Evolutionary conservation across 257 asterid genomes (phyloP).

Genomic region (Forsythia suspensa): DNA sequence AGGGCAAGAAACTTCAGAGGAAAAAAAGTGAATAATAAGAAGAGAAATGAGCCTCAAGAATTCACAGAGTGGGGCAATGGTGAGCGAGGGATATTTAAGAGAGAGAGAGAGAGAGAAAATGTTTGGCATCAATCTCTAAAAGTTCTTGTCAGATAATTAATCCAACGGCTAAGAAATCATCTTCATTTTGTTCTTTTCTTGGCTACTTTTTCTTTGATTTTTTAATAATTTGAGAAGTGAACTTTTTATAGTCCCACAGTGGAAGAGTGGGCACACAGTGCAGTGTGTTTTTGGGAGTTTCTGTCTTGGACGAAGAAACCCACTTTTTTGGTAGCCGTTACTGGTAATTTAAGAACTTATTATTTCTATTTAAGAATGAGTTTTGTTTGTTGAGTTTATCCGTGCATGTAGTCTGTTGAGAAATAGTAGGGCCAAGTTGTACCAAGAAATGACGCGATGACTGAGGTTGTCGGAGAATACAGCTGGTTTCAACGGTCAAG

Average conservation of each 20-base stretch:
- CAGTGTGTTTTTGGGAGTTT: not conserved
- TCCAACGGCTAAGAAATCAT: conserved; percentile 59
- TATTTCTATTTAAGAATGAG: too few relatives aligned
- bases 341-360: not conserved
- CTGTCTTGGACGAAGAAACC: conserved; percentile 36
- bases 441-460: conserved; percentile 36
- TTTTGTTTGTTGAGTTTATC: too few relatives aligned
- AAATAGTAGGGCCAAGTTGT: conserved; percentile 20
- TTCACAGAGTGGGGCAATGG: conserved; percentile 22
- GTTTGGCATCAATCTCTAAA: conserved; percentile 38
- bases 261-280: conserved; percentile 20
- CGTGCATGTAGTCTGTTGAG: not conserved
- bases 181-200: conserved; percentile 35
- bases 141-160: conserved; percentile 55
- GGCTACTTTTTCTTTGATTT: not conserved
- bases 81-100: conserved; percentile 39
- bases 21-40: conserved; percentile 9
- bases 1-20: not conserved
- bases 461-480: conserved; percentile 48
- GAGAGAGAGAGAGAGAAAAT: conserved; percentile 15
- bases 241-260: conserved; percentile 29
- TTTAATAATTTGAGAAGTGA: conserved; percentile 20
- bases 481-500: conserved; percentile 74
- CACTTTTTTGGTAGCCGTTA: conserved; percentile 74
- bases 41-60: conserved; percentile 7